phyloP scores from a whole-genome alignment of 2,329 filamentous ascomycete genomes.

The Trichoderma cornu-damae region DNA sequence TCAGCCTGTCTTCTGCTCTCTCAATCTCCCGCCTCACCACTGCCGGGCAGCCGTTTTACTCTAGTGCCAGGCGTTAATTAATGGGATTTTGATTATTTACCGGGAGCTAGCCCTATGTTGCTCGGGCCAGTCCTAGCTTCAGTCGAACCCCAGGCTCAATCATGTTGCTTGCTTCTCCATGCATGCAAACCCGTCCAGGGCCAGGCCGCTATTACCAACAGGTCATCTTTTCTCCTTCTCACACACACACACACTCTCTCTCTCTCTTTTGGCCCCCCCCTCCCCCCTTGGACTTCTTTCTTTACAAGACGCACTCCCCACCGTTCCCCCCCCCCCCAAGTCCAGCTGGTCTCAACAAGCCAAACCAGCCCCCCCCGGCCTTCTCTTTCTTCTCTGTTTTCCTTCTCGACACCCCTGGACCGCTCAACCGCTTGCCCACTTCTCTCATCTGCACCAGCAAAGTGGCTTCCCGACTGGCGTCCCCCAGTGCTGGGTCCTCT shows the following conservation, averaged over 20 bases:
- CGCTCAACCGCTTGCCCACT: slow-evolving; percentile 13
- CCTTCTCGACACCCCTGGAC: slow-evolving; percentile 22
- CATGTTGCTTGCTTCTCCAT: slow-evolving; percentile 16
- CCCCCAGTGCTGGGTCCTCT: slow-evolving; percentile 26
- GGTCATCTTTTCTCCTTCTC: slow-evolving; percentile 18
- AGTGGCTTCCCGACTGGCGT: slow-evolving; percentile 30
- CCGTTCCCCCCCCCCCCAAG: slow-evolving; percentile 22
- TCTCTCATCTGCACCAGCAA: slow-evolving; percentile 19
- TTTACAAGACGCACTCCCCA: slow-evolving; percentile 23
- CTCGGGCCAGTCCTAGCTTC: slow-evolving; percentile 15
- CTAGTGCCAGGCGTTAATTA: slow-evolving; percentile 1
- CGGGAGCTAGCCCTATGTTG: slow-evolving; percentile 15
- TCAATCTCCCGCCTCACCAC: slow-evolving; percentile 3
- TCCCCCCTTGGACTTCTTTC: not conserved
- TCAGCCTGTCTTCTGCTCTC: not conserved
- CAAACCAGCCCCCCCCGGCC: slow-evolving; percentile 21
- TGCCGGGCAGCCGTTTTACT: not conserved
- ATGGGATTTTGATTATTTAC: not conserved
- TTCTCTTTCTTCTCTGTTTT: slow-evolving; percentile 26
- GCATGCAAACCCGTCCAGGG: slow-evolving; percentile 13
- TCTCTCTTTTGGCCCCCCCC: not conserved
- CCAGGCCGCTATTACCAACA: not conserved
- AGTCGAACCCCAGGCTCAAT: slow-evolving; percentile 10
- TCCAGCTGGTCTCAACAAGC: slow-evolving; percentile 5
- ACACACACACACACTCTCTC: too few species aligned